Conservation (phyloP, 2,329 filamentous ascomycete species). For the Fusarium miscanthi region DNA sequence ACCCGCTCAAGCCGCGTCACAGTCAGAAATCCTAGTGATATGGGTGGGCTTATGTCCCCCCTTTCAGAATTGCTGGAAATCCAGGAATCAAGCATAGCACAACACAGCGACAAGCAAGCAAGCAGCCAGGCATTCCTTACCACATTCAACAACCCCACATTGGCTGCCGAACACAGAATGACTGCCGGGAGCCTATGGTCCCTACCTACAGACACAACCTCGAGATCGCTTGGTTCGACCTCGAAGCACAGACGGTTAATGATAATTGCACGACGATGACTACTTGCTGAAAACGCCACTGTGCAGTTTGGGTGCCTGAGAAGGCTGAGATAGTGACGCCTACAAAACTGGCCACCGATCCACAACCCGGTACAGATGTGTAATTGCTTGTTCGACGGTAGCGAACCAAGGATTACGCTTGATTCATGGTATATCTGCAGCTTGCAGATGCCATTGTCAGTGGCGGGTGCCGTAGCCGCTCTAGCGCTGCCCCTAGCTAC, state of each 20-base stretch:
- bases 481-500: constrained; percentile 43
- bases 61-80: constrained; percentile 21
- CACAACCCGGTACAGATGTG: constrained; percentile 33
- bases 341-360: constrained; percentile 19
- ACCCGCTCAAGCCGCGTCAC: constrained; percentile 42
- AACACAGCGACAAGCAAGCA: constrained; percentile 5
- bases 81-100: constrained; percentile 23
- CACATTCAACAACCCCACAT: constrained; percentile 25
- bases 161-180: constrained; percentile 30
- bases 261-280: neutral
- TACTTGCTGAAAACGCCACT: neutral
- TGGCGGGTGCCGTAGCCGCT: constrained; percentile 46
- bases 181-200: constrained; percentile 28
- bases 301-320: neutral
- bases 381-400: constrained; percentile 37
- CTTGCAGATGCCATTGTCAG: constrained; percentile 42
- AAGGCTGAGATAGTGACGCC: neutral
- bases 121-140: constrained; percentile 29
- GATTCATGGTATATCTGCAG: constrained; percentile 38
- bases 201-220: neutral
- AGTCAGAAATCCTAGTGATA: constrained; percentile 28
- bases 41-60: constrained; percentile 27
- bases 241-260: constrained; percentile 16
- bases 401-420: constrained; percentile 34
- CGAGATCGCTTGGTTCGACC: constrained; percentile 12